Conservation (phyloP, 1,284 basidiomycete species). For the Boletus sp. region DNA sequence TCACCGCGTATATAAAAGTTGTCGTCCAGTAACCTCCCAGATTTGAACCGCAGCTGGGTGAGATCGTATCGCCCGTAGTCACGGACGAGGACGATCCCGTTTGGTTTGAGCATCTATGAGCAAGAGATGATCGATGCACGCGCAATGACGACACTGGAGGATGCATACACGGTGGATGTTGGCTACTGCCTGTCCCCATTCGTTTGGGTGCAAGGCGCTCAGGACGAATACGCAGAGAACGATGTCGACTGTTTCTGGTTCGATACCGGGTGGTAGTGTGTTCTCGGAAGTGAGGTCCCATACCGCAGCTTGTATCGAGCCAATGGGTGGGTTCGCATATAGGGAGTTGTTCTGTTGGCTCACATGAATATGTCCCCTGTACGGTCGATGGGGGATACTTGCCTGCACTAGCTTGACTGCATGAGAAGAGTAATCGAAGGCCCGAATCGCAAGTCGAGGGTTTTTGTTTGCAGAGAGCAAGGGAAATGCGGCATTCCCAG, state of each 20-base stretch:
- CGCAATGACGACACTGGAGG: not conserved
- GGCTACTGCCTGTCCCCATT: slow-evolving; percentile 84
- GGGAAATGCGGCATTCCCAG: slow-evolving; percentile 94
- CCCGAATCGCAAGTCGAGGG: slow-evolving; percentile 65
- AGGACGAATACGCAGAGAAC: slow-evolving; percentile 93
- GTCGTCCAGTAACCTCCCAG: slow-evolving; percentile 81
- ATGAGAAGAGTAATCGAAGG: slow-evolving; percentile 89
- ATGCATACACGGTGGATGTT: slow-evolving; percentile 73
- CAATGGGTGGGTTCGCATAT: slow-evolving; percentile 66
- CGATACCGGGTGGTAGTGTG: slow-evolving; percentile 61
- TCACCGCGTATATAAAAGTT: slow-evolving; percentile 92
- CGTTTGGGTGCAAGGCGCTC: slow-evolving; percentile 88
- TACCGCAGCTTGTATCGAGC: slow-evolving; percentile 75
- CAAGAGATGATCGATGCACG: not conserved
- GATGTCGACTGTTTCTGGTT: slow-evolving; percentile 75
- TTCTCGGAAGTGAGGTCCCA: slow-evolving; percentile 83
- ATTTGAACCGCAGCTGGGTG: slow-evolving; percentile 91
- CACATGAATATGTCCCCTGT: not conserved
- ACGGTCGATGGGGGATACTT: not conserved
- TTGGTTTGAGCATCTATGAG: slow-evolving; percentile 81
- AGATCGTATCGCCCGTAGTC: slow-evolving; percentile 96
- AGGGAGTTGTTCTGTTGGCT: slow-evolving; percentile 55
- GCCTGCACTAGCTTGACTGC: slow-evolving; percentile 92
- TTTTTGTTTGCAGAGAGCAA: slow-evolving; percentile 82
- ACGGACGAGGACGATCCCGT: slow-evolving; percentile 80